Evolutionary conservation across 495 filamentous ascomycete genomes (phyloP).

Genomic region (Bombardia bombarda): DNA sequence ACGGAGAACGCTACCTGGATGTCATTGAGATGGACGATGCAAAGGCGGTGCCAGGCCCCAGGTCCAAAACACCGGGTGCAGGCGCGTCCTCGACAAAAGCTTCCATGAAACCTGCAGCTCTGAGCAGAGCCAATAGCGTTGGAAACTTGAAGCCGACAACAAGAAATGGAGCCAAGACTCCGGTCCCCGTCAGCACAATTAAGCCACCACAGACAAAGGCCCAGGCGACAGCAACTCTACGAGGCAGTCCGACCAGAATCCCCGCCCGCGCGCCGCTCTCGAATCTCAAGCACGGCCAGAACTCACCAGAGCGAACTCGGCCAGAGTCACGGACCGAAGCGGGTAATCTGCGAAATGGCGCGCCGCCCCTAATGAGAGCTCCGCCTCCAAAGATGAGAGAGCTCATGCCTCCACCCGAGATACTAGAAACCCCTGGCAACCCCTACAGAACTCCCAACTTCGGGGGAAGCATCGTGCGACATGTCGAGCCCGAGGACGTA

Average conservation of each 20-base stretch:
- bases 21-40: slow-evolving; percentile 55
- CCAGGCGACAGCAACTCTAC: slow-evolving; percentile 18
- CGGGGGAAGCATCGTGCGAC: slow-evolving; percentile 59
- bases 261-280: slow-evolving; percentile 72
- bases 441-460: slow-evolving; percentile 60
- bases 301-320: slow-evolving; percentile 68
- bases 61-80: slow-evolving; percentile 72
- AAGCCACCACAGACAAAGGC: slow-evolving; percentile 20
- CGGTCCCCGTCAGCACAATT: slow-evolving; percentile 30
- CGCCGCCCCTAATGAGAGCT: slow-evolving; percentile 45
- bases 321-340: slow-evolving; percentile 34
- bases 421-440: slow-evolving; percentile 53
- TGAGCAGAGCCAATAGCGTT: slow-evolving; percentile 29
- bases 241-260: slow-evolving; percentile 66
- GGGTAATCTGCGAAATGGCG: slow-evolving; percentile 27
- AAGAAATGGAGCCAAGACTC: slow-evolving; percentile 60
- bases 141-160: slow-evolving; percentile 34
- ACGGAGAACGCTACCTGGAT: slow-evolving; percentile 83
- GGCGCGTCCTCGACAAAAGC: slow-evolving; percentile 39
- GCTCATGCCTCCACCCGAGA: slow-evolving; percentile 56
- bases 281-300: slow-evolving; percentile 71
- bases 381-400: slow-evolving; percentile 90
- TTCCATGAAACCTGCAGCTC: slow-evolving; percentile 34
- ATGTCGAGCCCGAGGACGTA: slow-evolving; percentile 74
- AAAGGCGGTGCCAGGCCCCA: slow-evolving; percentile 54